Evolutionary conservation across 345 rosid genomes (phyloP).

Genomic region (Aquilaria sinensis): DNA sequence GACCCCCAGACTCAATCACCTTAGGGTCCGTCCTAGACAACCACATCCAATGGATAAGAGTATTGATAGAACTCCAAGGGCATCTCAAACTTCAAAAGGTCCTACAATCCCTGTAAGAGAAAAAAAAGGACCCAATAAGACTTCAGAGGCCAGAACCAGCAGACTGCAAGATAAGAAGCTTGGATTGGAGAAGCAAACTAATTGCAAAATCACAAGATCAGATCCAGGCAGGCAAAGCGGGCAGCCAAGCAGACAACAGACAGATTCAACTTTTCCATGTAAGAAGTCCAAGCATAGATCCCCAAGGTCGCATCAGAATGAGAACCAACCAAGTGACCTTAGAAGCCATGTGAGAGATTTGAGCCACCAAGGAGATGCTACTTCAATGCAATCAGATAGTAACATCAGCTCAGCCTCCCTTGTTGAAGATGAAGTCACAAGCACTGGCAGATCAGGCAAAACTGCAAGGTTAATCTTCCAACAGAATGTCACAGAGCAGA

Average conservation of each 20-base stretch:
- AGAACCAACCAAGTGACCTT: conserved; percentile 39
- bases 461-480: conserved; percentile 19
- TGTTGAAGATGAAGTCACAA: conserved; percentile 59
- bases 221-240: conserved; percentile 37
- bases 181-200: conserved; percentile 40
- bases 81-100: conserved; percentile 29
- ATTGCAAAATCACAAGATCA: conserved; percentile 27
- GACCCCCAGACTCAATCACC: conserved; percentile 30
- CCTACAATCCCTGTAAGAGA: conserved; percentile 23
- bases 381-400: conserved; percentile 50
- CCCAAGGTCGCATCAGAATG: conserved; percentile 24
- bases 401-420: conserved; percentile 42
- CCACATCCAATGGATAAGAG: conserved; percentile 29
- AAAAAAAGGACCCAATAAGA: conserved; percentile 28
- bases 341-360: conserved; percentile 44
- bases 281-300: conserved; percentile 30
- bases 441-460: conserved; percentile 40
- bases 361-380: conserved; percentile 31
- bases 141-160: conserved; percentile 39
- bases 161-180: conserved; percentile 46
- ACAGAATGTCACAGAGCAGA: conserved; percentile 30
- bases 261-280: conserved; percentile 38
- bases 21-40: conserved; percentile 25
- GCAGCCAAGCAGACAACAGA: conserved; percentile 39
- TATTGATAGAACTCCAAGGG: conserved; percentile 18